A percentile compares a stretch with the other conserved stretches of the same genome.
phyloP scores from a whole-genome alignment of 768 basidiomycete genomes.

The Kwoniella mangroviensis region DNA sequence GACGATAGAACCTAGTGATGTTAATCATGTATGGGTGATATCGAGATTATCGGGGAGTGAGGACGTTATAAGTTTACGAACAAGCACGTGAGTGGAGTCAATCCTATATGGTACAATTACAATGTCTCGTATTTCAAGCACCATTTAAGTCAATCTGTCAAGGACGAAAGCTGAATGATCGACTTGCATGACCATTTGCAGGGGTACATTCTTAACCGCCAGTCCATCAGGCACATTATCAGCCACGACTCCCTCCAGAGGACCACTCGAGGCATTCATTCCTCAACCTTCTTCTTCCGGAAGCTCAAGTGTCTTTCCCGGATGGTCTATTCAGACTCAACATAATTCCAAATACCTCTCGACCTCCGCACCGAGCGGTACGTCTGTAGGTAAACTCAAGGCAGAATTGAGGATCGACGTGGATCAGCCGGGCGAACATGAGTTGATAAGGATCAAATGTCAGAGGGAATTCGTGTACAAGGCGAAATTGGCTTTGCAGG shows the following conservation, averaged over 20 bases:
- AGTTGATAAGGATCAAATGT: constrained; percentile 52
- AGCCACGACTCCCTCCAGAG: constrained; percentile 53
- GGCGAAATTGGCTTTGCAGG: constrained; percentile 37
- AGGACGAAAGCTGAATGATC: neutral
- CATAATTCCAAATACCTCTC: constrained; percentile 51
- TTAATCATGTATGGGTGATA: constrained; percentile 57
- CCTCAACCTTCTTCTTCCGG: constrained; percentile 33
- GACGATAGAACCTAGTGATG: constrained; percentile 52
- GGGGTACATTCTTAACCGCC: constrained; percentile 57
- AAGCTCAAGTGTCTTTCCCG: constrained; percentile 39
- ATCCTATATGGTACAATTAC: too few relatives aligned
- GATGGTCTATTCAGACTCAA: constrained; percentile 42
- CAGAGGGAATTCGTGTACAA: constrained; percentile 56
- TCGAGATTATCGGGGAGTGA: constrained; percentile 54
- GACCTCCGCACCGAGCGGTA: constrained; percentile 21
- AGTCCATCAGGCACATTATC: constrained; percentile 51
- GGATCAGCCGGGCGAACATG: constrained; percentile 31
- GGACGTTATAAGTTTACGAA: constrained; percentile 50
- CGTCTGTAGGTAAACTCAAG: constrained; percentile 29
- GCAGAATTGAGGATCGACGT: constrained; percentile 52
- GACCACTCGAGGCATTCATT: constrained; percentile 55
- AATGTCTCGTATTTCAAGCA: too few relatives aligned
- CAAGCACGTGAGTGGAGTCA: constrained; percentile 45
- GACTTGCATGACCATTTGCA: constrained; percentile 14
- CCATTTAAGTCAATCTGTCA: neutral